Conservation (phyloP, 371 early-diverging fungal species). For the Dinochytrium kinnereticum region DNA sequence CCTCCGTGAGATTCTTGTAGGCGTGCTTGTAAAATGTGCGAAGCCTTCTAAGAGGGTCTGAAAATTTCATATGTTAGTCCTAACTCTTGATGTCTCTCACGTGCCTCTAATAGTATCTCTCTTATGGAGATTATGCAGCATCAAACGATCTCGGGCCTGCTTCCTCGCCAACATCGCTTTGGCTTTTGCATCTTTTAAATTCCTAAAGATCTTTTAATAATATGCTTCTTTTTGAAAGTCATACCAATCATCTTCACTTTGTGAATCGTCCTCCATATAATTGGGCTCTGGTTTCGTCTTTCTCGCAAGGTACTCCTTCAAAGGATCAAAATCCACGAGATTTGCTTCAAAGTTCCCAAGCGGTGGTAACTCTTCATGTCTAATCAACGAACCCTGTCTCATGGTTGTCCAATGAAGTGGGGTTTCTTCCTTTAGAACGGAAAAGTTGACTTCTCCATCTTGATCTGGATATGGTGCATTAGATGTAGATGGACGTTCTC, state of each 20-base stretch:
- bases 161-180: constrained; percentile 14
- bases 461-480: neutral
- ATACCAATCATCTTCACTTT: constrained; percentile 13
- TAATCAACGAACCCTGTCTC: constrained; percentile 10
- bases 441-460: constrained; percentile 16
- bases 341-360: constrained; percentile 17
- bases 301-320: constrained; percentile 25
- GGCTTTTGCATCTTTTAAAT: constrained; percentile 21
- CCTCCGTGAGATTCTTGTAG: neutral
- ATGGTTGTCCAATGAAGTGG: neutral
- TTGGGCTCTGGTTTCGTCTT: neutral
- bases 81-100: no score
- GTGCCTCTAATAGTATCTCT: constrained; percentile 15
- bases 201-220: neutral
- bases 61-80: no score
- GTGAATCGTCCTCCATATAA: neutral
- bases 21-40: constrained; percentile 4
- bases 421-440: neutral
- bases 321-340: constrained; percentile 34
- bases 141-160: constrained; percentile 11
- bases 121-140: constrained; percentile 21
- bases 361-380: constrained; percentile 27
- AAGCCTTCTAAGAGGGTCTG: constrained; percentile 7
- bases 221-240: neutral
- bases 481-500: neutral